These are phyloP conservation scores for Zasmidium citrigriseum DNA, from an alignment of 2,329 filamentous ascomycete genomes.

Conservation along the genomic window DNA sequence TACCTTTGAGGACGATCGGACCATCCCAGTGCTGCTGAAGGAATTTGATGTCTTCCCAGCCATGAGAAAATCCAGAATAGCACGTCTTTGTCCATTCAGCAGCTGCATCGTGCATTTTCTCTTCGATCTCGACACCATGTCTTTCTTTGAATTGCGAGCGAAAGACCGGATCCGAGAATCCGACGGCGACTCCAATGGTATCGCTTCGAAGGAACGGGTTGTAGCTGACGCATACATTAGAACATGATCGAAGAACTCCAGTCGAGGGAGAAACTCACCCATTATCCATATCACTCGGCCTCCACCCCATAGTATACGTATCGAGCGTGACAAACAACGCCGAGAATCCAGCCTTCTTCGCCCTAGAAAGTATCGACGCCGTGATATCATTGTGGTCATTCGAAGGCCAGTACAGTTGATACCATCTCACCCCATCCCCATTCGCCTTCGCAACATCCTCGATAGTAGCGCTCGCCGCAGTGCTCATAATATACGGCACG, in stretches of 20 bases:
- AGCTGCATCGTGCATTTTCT: constrained; percentile 52
- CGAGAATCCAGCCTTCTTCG: constrained; percentile 61
- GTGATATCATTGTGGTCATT: constrained; percentile 67
- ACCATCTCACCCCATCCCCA: constrained; percentile 60
- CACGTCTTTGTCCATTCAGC: constrained; percentile 55
- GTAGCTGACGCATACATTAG: background rate
- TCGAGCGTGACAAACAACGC: constrained; percentile 72
- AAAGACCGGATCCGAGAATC: constrained; percentile 69
- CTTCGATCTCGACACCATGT: constrained; percentile 37
- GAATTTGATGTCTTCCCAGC: constrained; percentile 62
- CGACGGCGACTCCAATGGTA: constrained; percentile 47
- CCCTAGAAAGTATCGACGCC: constrained; percentile 61
- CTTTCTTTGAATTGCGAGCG: constrained; percentile 55
- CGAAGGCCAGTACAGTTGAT: constrained; percentile 74
- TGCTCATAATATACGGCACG: constrained; percentile 68
- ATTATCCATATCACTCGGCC: constrained; percentile 47
- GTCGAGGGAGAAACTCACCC: constrained; percentile 5
- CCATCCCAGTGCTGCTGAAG: constrained; percentile 63
- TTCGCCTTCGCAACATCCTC: constrained; percentile 66
- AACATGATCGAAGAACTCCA: no score
- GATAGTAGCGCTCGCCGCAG: constrained; percentile 63
- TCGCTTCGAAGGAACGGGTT: constrained; percentile 24
- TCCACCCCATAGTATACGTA: constrained; percentile 68
- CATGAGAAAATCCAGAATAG: constrained; percentile 39
- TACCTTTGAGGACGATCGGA: constrained; percentile 63